These are phyloP conservation scores for Eimeria necatrix DNA, from an alignment of 169 alveolate genomes.

Conservation along the genomic window DNA sequence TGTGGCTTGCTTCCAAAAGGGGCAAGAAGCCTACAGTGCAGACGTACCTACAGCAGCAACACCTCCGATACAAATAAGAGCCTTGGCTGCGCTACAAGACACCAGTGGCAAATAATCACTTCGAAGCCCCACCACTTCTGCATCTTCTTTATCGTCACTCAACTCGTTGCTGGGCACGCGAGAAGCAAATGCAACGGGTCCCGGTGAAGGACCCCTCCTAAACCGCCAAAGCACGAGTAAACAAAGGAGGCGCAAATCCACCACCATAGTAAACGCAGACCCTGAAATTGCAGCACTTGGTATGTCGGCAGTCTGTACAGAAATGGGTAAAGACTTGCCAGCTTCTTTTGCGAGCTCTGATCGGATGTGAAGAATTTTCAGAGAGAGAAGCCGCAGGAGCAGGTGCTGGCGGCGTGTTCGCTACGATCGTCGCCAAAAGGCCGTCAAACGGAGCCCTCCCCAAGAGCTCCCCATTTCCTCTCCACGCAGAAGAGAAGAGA, in stretches of 20 bases:
- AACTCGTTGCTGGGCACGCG: neutral
- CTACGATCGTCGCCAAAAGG: neutral
- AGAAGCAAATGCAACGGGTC: constrained; percentile 17
- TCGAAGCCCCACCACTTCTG: neutral
- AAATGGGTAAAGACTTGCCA: neutral
- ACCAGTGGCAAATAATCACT: neutral
- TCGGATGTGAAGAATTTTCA: neutral
- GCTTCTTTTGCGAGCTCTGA: neutral
- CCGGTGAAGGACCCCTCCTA: neutral
- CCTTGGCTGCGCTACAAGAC: constrained; percentile 19
- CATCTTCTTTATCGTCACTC: neutral
- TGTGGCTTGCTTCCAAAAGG: too few relatives aligned
- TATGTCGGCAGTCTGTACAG: too few relatives aligned
- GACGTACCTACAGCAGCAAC: constrained; percentile 11
- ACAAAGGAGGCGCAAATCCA: neutral
- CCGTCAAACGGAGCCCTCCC: neutral
- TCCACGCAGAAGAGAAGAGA: neutral
- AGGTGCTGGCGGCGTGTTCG: neutral
- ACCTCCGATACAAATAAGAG: constrained; percentile 24
- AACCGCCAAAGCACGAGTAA: neutral
- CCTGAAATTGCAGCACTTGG: too few relatives aligned
- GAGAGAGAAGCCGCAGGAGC: neutral
- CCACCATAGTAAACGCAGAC: too few relatives aligned
- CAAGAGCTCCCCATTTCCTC: neutral
- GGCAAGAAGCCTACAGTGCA: neutral